Evolutionary conservation across 345 rosid genomes (phyloP).

Genomic region (Aegle marmelos): DNA sequence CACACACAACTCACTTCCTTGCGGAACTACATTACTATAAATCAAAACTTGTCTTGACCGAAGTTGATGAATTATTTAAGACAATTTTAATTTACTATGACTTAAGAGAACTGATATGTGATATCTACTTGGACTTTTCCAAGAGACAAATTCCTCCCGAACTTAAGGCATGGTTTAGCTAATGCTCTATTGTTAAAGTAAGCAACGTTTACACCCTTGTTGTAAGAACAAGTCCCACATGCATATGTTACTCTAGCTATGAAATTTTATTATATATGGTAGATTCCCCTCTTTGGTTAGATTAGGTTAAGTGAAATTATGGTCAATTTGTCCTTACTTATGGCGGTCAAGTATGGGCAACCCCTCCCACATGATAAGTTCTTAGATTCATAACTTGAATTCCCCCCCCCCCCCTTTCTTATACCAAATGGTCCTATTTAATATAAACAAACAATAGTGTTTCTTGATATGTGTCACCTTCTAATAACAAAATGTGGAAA

Average conservation of each 20-base stretch:
- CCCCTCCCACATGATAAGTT: background rate
- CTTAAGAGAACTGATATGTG: constrained; percentile 2
- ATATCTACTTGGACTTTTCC: constrained; percentile 19
- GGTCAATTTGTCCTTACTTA: background rate
- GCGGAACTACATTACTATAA: constrained; percentile 16
- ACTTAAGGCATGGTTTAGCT: constrained; percentile 20
- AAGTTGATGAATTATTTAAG: constrained; percentile 1
- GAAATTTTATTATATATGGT: background rate
- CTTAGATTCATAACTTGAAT: background rate
- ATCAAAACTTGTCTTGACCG: constrained; percentile 27
- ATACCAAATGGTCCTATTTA: background rate
- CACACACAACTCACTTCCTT: constrained; percentile 13
- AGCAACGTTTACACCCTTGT: constrained; percentile 14
- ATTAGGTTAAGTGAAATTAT: background rate
- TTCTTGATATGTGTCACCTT: background rate
- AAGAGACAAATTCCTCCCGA: constrained; percentile 23
- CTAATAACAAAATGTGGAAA: no score
- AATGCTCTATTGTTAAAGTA: constrained; percentile 10
- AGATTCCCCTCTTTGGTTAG: background rate
- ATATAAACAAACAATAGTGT: background rate
- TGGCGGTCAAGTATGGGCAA: background rate
- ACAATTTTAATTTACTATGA: background rate
- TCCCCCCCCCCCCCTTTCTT: no score
- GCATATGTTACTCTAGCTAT: background rate
- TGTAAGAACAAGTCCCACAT: constrained; percentile 25